phyloP scores from a whole-genome alignment of 2,329 filamentous ascomycete genomes.

The Colletotrichum chrysophilum region DNA sequence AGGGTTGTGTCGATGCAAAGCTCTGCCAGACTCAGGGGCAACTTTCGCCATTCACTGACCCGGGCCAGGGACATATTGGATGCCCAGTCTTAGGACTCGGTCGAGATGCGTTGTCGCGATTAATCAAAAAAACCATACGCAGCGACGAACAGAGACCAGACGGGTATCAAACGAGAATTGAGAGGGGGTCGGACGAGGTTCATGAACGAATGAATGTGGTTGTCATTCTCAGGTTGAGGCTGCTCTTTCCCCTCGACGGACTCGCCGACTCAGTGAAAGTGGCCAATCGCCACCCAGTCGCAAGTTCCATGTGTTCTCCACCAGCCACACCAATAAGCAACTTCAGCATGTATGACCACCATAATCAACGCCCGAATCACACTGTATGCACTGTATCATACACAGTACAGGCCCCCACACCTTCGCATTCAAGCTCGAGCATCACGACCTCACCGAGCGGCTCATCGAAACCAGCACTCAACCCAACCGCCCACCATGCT shows the following conservation, averaged over 20 bases:
- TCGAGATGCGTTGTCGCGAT: neutral
- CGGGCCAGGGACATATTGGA: conserved; percentile 43
- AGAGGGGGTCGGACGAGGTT: neutral
- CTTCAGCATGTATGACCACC: neutral
- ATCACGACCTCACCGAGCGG: conserved; percentile 12
- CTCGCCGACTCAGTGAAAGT: neutral
- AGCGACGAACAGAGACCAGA: neutral
- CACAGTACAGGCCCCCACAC: conserved; percentile 4
- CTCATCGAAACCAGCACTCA: conserved; percentile 7
- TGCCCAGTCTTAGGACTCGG: neutral
- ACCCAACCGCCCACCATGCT: conserved; percentile 39
- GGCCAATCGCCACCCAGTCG: neutral
- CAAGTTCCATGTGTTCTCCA: neutral
- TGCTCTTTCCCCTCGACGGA: neutral
- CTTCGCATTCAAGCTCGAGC: neutral
- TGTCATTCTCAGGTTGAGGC: neutral
- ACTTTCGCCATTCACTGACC: conserved; percentile 82
- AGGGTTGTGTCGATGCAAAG: conserved; percentile 94
- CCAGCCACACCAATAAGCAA: neutral
- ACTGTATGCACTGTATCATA: neutral
- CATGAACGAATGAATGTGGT: neutral
- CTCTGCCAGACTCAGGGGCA: conserved; percentile 83
- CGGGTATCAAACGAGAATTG: neutral
- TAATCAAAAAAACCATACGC: neutral
- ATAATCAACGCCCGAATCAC: neutral